phyloP scores from a whole-genome alignment of 148 eudicot species.

The Suaeda aralocaspica region DNA sequence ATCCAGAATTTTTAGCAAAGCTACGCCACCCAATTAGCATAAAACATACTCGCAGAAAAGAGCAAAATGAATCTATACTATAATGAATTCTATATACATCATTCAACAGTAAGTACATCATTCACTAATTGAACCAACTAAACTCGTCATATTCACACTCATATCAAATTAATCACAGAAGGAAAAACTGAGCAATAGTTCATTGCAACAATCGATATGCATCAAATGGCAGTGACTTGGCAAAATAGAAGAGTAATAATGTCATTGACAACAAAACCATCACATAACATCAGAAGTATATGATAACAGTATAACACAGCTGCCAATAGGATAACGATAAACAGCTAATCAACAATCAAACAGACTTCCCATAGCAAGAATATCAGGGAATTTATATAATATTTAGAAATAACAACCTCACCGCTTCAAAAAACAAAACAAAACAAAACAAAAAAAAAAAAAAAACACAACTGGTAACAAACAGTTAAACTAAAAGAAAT shows the following conservation, averaged over 20 bases:
- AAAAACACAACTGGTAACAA: neutral
- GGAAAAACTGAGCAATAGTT: too few species aligned
- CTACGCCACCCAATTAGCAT: neutral
- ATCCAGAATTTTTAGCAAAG: neutral
- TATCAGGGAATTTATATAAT: too few species aligned
- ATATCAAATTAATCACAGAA: too few species aligned
- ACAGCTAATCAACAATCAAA: neutral
- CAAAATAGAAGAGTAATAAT: neutral
- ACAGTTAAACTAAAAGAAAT: neutral
- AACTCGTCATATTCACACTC: neutral
- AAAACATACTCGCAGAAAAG: neutral
- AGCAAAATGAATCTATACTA: too few species aligned
- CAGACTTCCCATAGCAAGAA: neutral
- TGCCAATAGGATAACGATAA: neutral
- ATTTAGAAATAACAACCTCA: too few species aligned
- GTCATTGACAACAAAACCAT: neutral
- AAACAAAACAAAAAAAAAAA: too few species aligned
- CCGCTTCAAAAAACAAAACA: too few species aligned
- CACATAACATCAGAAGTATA: neutral
- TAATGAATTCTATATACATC: neutral
- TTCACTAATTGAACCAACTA: neutral
- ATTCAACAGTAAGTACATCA: neutral
- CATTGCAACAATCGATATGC: too few species aligned
- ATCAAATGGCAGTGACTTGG: neutral
- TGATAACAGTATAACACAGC: neutral